A percentile compares a stretch with the other conserved stretches of the same genome.
phyloP scores from a whole-genome alignment of 2,329 filamentous ascomycete genomes.

The Rhinocladiella similis region DNA sequence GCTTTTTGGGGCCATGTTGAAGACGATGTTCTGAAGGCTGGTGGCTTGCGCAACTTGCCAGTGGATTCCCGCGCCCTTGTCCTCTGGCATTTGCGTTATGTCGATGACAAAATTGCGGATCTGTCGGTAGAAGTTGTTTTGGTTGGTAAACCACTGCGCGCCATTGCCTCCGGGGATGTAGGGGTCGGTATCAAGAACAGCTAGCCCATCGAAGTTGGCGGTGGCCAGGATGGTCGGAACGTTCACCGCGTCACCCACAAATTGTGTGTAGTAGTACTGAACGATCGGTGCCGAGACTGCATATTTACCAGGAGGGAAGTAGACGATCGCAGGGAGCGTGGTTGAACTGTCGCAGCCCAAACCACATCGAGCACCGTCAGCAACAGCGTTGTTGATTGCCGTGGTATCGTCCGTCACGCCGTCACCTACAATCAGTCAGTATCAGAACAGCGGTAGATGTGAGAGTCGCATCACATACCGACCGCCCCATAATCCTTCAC shows the following conservation, averaged over 20 bases:
- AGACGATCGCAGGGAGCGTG: slow-evolving; percentile 79
- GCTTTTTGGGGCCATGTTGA: slow-evolving; percentile 72
- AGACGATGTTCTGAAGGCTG: slow-evolving; percentile 76
- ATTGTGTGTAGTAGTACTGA: slow-evolving; percentile 90
- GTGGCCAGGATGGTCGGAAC: slow-evolving; percentile 75
- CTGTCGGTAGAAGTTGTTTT: slow-evolving; percentile 81
- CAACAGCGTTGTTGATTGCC: slow-evolving; percentile 83
- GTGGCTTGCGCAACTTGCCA: slow-evolving; percentile 87
- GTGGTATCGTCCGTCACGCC: slow-evolving; percentile 77
- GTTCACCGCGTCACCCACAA: slow-evolving; percentile 75
- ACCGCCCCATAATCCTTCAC: slow-evolving; percentile 74
- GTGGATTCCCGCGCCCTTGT: slow-evolving; percentile 68
- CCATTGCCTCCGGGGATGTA: slow-evolving; percentile 63
- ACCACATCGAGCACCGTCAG: slow-evolving; percentile 76
- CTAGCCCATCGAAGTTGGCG: slow-evolving; percentile 76
- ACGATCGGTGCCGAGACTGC: slow-evolving; percentile 75
- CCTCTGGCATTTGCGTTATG: slow-evolving; percentile 61
- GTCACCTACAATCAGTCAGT: slow-evolving; percentile 50
- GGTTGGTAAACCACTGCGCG: slow-evolving; percentile 75
- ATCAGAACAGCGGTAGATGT: slow-evolving; percentile 14
- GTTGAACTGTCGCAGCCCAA: slow-evolving; percentile 80
- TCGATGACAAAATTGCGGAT: slow-evolving; percentile 82
- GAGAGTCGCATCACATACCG: slow-evolving; percentile 52
- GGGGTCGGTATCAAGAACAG: slow-evolving; percentile 83
- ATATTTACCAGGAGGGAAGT: slow-evolving; percentile 89